These are phyloP conservation scores for Leucosporidium creatinivorum DNA, from an alignment of 768 basidiomycete genomes.

Conservation along the genomic window DNA sequence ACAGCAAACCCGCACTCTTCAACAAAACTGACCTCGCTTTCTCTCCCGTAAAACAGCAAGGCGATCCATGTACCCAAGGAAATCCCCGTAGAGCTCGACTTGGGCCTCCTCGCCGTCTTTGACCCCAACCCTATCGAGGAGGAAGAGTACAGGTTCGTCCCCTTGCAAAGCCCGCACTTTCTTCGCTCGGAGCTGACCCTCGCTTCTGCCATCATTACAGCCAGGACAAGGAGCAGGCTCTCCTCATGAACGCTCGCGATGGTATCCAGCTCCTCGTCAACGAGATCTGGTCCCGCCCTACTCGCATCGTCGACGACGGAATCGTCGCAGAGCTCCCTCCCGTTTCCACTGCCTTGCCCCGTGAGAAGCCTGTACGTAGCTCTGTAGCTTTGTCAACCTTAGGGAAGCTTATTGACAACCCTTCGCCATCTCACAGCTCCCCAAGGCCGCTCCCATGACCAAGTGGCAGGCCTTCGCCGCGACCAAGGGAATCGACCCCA, in stretches of 20 bases:
- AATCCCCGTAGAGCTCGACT: conserved; percentile 57
- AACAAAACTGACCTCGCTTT: not conserved
- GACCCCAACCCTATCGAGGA: conserved; percentile 81
- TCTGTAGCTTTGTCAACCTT: too few relatives aligned
- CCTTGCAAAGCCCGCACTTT: not conserved
- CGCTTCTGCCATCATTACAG: conserved; percentile 43
- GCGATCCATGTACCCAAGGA: conserved; percentile 68
- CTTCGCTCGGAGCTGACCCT: not conserved
- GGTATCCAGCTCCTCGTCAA: conserved; percentile 73
- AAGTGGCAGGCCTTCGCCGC: conserved; percentile 97
- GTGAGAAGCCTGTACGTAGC: conserved; percentile 60
- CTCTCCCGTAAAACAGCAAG: conserved; percentile 48
- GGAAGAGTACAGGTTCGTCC: conserved; percentile 65
- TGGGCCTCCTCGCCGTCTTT: conserved; percentile 73
- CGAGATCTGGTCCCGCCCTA: conserved; percentile 74
- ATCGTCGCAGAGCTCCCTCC: conserved; percentile 74
- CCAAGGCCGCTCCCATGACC: conserved; percentile 82
- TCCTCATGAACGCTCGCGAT: conserved; percentile 69
- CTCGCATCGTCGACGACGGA: conserved; percentile 62
- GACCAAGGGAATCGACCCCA: conserved; percentile 77
- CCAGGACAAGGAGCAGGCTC: conserved; percentile 68
- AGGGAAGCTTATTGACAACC: not conserved
- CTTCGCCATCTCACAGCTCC: conserved; percentile 46
- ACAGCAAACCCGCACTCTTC: too few relatives aligned
- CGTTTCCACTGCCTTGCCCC: conserved; percentile 68